Percentiles rank a stretch among this genome's conserved stretches.
Evolutionary conservation across 192 early-diverging fungal genomes (phyloP).

Genomic region (Backusella macrospora): DNA sequence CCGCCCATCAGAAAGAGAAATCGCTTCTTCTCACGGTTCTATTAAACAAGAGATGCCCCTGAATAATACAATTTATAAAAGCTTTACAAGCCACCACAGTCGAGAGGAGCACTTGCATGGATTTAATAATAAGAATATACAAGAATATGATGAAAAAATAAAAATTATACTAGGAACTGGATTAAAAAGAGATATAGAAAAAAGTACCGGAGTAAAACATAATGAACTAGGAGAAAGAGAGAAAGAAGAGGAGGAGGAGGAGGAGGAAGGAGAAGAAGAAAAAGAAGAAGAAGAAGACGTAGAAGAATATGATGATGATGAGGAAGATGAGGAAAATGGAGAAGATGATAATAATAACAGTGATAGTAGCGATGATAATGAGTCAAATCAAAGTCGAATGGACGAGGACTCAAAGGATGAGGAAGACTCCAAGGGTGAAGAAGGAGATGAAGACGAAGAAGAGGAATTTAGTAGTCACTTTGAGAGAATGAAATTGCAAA

Average conservation of each 20-base stretch:
- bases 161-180: too few species aligned
- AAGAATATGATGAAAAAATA: too few species aligned
- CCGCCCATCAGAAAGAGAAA: not conserved
- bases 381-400: not conserved
- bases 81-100: conserved; percentile 11
- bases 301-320: not conserved
- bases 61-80: conserved; percentile 12
- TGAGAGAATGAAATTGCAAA: conserved; percentile 11
- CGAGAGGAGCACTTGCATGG: not conserved
- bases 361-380: not conserved
- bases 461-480: conserved; percentile 23
- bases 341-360: conserved; percentile 11
- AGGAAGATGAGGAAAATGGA: conserved; percentile 5
- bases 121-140: not conserved
- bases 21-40: too few species aligned
- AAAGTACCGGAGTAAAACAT: not conserved
- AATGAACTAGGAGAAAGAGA: not conserved
- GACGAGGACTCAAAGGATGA: not conserved
- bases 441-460: conserved; percentile 3
- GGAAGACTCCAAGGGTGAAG: not conserved
- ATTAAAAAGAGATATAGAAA: too few species aligned
- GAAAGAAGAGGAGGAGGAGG: not conserved
- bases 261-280: not conserved
- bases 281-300: conserved; percentile 1
- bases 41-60: not conserved